Evolutionary conservation across 2,329 filamentous ascomycete species (phyloP), one percentile per base, ranked within the genome.

Genomic region (Diplodia sapinea): DNA sequence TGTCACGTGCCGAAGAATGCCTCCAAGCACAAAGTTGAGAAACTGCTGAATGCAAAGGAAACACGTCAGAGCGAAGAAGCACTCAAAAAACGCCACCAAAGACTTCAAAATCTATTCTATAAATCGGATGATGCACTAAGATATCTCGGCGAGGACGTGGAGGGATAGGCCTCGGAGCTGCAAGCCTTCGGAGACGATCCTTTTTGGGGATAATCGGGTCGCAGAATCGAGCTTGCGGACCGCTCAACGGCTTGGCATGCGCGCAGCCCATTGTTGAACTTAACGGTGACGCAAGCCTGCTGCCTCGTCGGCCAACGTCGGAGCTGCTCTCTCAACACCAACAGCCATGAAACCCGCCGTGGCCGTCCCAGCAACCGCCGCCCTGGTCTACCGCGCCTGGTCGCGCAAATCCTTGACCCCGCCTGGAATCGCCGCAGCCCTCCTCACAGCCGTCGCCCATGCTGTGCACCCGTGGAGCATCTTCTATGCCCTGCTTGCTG

Each of bases 401-500:
- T 79, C 77, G 4, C 72, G 75, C 26, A 80, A 79, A 67, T 94
- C 90, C 29, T 85, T 99, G 49, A 98, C 94, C 0, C 87, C 90
- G 0, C 81, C 84, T 7, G 94, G 94, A 69, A 87, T 97, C 72
- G 72, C 90, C 47, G 86, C 87, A 13, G 94, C 94, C 3, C 83
- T 84, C 5, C 73, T 90, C 52, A 96, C 94, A 4, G 94, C 93
- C 4, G 78, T 86, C 55, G 87, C 91, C 12, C 95, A 99, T 78
- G 93, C 93, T 17, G 81, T 94, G n/a, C 94, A 98, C 79, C 94
- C 94, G 3, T 97, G 93, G 90, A 92, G 91, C 69, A 83, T 94
- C n/a, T 94, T 93, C n/a, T 96, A 97, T 80, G 86, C 86, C 33
- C 84, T 97, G 12, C 84, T 98, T 1, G 86, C 87, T 61, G 86